Percentiles rank a stretch among this genome's conserved stretches.
These are phyloP conservation scores for Metarhizium brunneum DNA, from an alignment of 2,329 filamentous ascomycete genomes.

Conservation along the genomic window DNA sequence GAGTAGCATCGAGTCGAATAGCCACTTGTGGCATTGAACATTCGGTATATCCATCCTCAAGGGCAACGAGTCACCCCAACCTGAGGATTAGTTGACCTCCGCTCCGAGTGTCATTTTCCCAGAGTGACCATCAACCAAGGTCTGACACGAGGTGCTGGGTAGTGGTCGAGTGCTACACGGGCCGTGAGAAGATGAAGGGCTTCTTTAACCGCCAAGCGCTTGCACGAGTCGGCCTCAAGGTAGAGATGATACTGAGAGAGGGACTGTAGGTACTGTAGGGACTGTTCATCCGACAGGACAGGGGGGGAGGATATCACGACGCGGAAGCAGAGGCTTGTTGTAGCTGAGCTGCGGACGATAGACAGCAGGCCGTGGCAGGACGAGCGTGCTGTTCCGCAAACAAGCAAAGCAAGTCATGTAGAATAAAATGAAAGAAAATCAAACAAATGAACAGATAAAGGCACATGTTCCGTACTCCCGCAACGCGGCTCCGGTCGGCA, in stretches of 20 bases:
- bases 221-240: slow-evolving; percentile 8
- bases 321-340: slow-evolving; percentile 62
- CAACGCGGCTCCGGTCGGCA: too few relatives aligned
- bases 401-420: too few relatives aligned
- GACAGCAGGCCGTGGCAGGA: not conserved
- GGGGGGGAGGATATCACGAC: slow-evolving; percentile 50
- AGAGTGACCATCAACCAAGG: slow-evolving; percentile 47
- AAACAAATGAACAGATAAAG: too few relatives aligned
- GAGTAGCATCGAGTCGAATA: not conserved
- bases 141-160: too few relatives aligned
- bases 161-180: too few relatives aligned
- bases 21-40: slow-evolving; percentile 34
- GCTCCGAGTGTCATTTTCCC: slow-evolving; percentile 57
- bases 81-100: slow-evolving; percentile 52
- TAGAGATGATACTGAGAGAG: slow-evolving; percentile 60
- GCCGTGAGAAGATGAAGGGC: too few relatives aligned
- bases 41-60: slow-evolving; percentile 19
- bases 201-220: slow-evolving; percentile 20
- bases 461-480: too few relatives aligned
- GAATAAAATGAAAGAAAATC: too few relatives aligned
- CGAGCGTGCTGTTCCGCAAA: too few relatives aligned
- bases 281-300: slow-evolving; percentile 47
- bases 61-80: slow-evolving; percentile 15
- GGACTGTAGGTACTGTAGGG: slow-evolving; percentile 52
- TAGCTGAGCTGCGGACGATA: slow-evolving; percentile 40